Percentiles rank a stretch among this genome's conserved stretches.
Evolutionary conservation across 2,329 filamentous ascomycete species (phyloP).

Genomic region (Botrytis deweyae): DNA sequence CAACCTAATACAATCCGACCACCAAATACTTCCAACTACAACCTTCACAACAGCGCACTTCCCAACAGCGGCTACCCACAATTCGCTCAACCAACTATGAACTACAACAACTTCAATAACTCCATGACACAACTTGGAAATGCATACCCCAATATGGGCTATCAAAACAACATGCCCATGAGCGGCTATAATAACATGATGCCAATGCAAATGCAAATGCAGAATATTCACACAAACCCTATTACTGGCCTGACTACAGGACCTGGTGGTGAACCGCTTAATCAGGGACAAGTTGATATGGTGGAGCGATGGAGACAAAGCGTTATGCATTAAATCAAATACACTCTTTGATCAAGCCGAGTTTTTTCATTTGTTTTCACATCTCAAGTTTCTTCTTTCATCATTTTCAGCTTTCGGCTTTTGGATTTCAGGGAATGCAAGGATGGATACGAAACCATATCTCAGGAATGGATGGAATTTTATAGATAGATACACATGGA

Average conservation of each 20-base stretch:
- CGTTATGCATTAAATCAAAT: conserved; percentile 35
- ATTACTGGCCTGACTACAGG: conserved; percentile 31
- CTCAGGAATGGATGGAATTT: conserved; percentile 8
- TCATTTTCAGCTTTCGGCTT: background rate
- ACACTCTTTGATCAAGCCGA: background rate
- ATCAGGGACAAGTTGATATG: conserved; percentile 40
- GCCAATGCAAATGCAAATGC: conserved; percentile 28
- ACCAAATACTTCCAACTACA: conserved; percentile 22
- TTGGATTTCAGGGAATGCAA: background rate
- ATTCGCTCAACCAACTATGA: conserved; percentile 33
- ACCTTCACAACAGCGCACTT: conserved; percentile 19
- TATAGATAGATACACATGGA: conserved; percentile 20
- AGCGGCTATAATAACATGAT: conserved; percentile 22
- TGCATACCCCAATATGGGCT: conserved; percentile 30
- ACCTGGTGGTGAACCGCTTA: conserved; percentile 28
- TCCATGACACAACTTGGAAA: conserved; percentile 32
- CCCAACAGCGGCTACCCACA: conserved; percentile 21
- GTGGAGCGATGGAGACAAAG: conserved; percentile 42
- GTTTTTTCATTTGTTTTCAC: background rate
- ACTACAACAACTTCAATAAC: conserved; percentile 25
- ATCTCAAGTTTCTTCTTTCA: background rate
- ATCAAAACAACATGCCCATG: conserved; percentile 22
- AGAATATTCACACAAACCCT: conserved; percentile 28
- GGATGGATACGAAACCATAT: background rate
- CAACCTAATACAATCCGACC: conserved; percentile 28